A percentile compares a stretch with the other conserved stretches of the same genome.
Evolutionary conservation across 495 filamentous ascomycete species (phyloP).

Genomic region (Geoglossum glabrum): DNA sequence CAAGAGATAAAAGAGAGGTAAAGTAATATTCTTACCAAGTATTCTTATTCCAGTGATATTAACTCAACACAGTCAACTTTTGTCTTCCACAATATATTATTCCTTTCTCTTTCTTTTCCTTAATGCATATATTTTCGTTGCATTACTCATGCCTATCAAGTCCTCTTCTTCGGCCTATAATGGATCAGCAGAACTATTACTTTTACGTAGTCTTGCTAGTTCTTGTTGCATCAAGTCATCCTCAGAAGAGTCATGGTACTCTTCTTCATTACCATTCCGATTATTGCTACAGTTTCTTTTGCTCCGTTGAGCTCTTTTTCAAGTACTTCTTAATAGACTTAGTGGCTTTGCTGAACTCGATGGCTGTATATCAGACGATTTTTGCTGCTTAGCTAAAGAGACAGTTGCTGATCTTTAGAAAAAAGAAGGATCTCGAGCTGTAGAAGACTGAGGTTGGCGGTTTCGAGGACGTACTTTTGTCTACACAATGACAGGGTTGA

Average conservation of each 20-base stretch:
- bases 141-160: not conserved
- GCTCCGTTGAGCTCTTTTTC: not conserved
- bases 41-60: too few species aligned
- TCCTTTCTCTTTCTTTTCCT: not conserved
- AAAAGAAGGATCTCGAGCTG: not conserved
- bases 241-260: not conserved
- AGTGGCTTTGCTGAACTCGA: too few species aligned
- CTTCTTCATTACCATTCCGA: not conserved
- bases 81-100: too few species aligned
- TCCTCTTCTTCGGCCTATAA: not conserved
- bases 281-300: not conserved
- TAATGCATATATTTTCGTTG: not conserved
- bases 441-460: constrained; percentile 1
- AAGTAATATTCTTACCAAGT: too few species aligned
- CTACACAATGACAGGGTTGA: not conserved
- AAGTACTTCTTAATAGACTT: not conserved
- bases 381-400: not conserved
- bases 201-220: not conserved
- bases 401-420: not conserved
- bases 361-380: too few species aligned
- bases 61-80: too few species aligned
- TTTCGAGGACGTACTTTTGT: not conserved
- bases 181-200: not conserved
- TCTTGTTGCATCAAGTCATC: not conserved
- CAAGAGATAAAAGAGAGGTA: too few species aligned